Conservation (phyloP, 169 alveolate species). For the Neospora caninum region DNA sequence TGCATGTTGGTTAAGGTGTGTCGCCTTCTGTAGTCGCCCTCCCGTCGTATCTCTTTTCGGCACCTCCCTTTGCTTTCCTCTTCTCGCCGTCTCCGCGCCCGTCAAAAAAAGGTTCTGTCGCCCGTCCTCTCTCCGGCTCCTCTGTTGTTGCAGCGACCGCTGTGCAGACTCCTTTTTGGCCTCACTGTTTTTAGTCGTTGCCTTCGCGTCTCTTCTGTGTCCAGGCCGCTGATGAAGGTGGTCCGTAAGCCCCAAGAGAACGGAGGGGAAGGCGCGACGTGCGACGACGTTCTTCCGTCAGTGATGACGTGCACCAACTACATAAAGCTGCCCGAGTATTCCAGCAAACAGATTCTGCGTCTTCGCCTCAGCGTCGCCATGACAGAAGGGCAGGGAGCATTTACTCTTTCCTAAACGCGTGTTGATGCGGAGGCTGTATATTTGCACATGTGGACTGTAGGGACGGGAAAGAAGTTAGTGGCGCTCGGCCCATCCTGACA, state of each 20-base stretch:
- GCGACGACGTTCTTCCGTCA: conserved; percentile 87
- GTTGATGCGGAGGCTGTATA: neutral
- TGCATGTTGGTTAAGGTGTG: too few relatives aligned
- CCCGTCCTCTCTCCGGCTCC: too few relatives aligned
- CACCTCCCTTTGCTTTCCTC: neutral
- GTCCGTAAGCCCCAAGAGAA: conserved; percentile 83
- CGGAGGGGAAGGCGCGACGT: conserved; percentile 53
- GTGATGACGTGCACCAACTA: conserved; percentile 96
- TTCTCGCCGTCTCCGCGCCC: neutral
- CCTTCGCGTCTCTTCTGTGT: neutral
- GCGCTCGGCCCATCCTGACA: too few relatives aligned
- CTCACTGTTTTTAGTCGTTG: too few relatives aligned
- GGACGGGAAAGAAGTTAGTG: neutral
- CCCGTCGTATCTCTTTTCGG: neutral
- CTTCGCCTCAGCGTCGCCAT: conserved; percentile 88
- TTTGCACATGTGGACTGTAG: neutral
- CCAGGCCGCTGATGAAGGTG: conserved; percentile 85
- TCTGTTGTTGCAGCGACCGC: too few relatives aligned
- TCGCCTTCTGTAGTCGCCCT: too few relatives aligned
- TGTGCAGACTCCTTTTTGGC: too few relatives aligned
- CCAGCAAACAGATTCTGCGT: conserved; percentile 82
- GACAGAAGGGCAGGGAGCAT: conserved; percentile 89
- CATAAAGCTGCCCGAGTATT: conserved; percentile 93
- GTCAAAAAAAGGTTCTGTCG: too few relatives aligned
- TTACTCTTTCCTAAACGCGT: conserved; percentile 82